Evolutionary conservation across 352 stramenopile genomes (phyloP).

Genomic region (Phytophthora constricta): DNA sequence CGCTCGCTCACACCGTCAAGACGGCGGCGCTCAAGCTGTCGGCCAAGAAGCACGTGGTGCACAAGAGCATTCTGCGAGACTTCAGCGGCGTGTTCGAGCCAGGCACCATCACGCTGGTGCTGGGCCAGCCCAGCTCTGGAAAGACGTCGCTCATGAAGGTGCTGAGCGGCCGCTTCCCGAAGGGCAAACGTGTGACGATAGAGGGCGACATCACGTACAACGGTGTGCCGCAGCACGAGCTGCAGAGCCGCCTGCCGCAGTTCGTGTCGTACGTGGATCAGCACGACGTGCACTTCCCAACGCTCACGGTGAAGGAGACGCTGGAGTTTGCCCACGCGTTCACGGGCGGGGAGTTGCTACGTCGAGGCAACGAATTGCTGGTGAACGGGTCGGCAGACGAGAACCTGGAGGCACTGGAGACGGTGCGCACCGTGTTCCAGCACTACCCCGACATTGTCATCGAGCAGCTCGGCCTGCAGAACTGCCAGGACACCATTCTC

Average conservation of each 20-base stretch:
- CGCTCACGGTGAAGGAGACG: conserved; percentile 74
- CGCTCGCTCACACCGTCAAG: conserved; percentile 26
- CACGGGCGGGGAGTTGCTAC: conserved; percentile 29
- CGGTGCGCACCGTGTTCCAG: conserved; percentile 30
- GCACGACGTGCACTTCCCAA: conserved; percentile 55
- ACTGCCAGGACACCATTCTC: conserved; percentile 55
- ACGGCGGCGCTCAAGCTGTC: conserved; percentile 1
- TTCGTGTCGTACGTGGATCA: conserved; percentile 59
- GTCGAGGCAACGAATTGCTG: conserved; percentile 27
- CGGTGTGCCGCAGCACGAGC: conserved; percentile 21
- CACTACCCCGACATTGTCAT: conserved; percentile 55
- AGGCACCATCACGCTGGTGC: conserved; percentile 14
- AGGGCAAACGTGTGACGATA: conserved; percentile 12
- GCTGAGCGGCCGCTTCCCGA: conserved; percentile 17
- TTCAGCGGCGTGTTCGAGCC: conserved; percentile 8
- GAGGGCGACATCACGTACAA: conserved; percentile 48
- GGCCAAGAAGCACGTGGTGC: neutral
- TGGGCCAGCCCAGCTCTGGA: conserved; percentile 10
- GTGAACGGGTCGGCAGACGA: conserved; percentile 27
- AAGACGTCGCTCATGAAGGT: conserved; percentile 16
- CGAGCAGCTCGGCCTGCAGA: conserved; percentile 46
- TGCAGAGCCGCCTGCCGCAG: conserved; percentile 43
- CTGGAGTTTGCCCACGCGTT: conserved; percentile 73
- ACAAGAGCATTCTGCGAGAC: neutral
- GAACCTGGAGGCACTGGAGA: conserved; percentile 34